Evolutionary conservation across 495 filamentous ascomycete genomes (phyloP), one percentile per base, ranked within the genome.

Genomic region (Geopyxis carbonaria): DNA sequence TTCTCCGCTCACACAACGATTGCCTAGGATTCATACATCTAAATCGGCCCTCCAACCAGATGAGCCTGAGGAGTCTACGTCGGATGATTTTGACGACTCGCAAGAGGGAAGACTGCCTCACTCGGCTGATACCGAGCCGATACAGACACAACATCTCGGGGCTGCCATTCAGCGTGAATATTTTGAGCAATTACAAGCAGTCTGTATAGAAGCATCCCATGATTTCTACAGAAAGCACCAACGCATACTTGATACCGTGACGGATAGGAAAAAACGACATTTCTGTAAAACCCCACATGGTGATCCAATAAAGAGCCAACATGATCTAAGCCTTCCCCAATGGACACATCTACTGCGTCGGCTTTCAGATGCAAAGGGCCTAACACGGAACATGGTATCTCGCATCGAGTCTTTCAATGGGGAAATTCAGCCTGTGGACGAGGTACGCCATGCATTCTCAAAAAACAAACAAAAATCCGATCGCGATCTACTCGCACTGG

Each of bases 301-400:
- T 9, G 45, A 45, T 2, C 43, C 42, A 20, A 54, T 55, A 13
- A 42, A 36, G 9, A 40, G 24, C n/a, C 22, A 43, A 20, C 32
- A 40, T n/a, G 43, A 45, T 28, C 51, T 55, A 21, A 56, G 38
- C 13, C 41, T 56, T 14, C 52, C 52, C 5, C 52, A 54, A 23
- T 56, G 52, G 52, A 56, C 52, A 9, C 46, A 56, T 21, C 44
- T 55, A 11, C 44, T 56, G n/a, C 51, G 52, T 9, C 44, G 51
- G 13, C 42, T 56, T 18, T 42, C 39, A 2, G 51, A 55, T 16
- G 51, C 47, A 5, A 45, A 45, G 18, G 51, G 52, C 10, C 22
- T 56, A 7, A 31, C 40, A 21, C 39, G 37, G 19, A 39, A 43
- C 21, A 56, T 56, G 51, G 51, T 56, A 2, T 44, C 43, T 5